Base-by-base conservation (phyloP, 768 basidiomycete species). In the Ramaria sp. region DNA sequence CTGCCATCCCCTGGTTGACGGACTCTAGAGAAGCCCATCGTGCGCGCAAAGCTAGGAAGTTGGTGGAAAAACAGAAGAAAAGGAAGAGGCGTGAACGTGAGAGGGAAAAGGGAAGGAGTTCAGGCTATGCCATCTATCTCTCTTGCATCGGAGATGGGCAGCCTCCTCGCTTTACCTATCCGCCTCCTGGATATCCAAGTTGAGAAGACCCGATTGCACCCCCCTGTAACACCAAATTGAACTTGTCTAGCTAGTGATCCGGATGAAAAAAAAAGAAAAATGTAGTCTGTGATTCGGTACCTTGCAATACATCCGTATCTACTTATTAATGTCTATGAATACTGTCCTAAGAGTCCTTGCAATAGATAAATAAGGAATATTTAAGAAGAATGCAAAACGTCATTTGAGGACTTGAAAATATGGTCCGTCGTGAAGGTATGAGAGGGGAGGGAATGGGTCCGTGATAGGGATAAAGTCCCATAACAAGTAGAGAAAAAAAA, bases 41-140 rank as follows among this genome's bases (percentile, higher is more conserved):
- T 28, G 67, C 75, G 20, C 75, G 75, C 55, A 74, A 71, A 37
- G 50, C 47, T n/a, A 49, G 20, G 25, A 56, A 36, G 22, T 34
- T 56, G 5, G 18, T 16, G 4, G 37, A 34, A n/a, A 49, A 51
- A 28, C 30, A 51, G 18, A 82, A 27, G 37, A 20, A 38, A 8
- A 28, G 48, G 18, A 25, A 42, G 24, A 15, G 6, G 24, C 39
- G 27, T 30, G 38, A 38, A 30, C 24, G 39, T 32, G 43, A 32
- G 25, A 43, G 15, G 48, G 34, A 16, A 24, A 36, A 25, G 49
- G 48, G n/a, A n/a, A n/a, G n/a, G n/a, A n/a, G 39, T 38, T 47
- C 15, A 42, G 44, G 22, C 25, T 89, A 85, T 63, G 61, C 78
- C 2, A 65, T 89, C 36, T 88, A 81, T 63, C 61, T 88, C 50